Base-by-base conservation (phyloP, 2,329 filamentous ascomycete genomes). In the Chaetomium olivaceum region DNA sequence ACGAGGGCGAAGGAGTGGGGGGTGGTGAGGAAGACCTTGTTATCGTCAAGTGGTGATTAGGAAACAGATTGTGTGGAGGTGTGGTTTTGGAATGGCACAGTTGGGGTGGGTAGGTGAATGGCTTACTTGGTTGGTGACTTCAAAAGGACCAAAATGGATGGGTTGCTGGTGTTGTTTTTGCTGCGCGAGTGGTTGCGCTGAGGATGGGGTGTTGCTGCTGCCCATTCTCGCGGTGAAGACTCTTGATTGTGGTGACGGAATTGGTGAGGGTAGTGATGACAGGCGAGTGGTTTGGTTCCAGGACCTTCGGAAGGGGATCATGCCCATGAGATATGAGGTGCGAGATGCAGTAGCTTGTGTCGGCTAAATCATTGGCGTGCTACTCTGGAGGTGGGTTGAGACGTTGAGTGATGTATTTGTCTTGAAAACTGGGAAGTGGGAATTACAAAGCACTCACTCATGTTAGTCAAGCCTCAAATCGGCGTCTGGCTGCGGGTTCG, bases 21-120 rank as follows among this genome's bases (percentile, higher is more conserved):
- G 1, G 93, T 96, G 70, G 83, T 83, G 78, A 96, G 87, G 81
- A 98, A 98, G 80, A 97, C 92, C 91, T 97, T n/a, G n/a, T n/a
- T n/a, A 71, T n/a, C 3, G 4, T 19, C 14, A 5, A 2, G 50
- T 0, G 48, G 27, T 29, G 19, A 12, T 61, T 19, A 61, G 58
- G 39, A 23, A 12, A 12, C 33, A 12, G 33, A 9, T 36, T 9
- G 33, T 36, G 9, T 12, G 9, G 39, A n/a, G 16, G 4, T 43
- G 16, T 43, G 36, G 36, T 16, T 43, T 39, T 21, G 16, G n/a
- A n/a, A n/a, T n/a, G n/a, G n/a, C n/a, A n/a, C n/a, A n/a, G n/a
- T n/a, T n/a, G n/a, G n/a, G n/a, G n/a, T n/a, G n/a, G n/a, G n/a
- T n/a, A n/a, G n/a, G n/a, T n/a, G n/a, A n/a, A n/a, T n/a, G n/a